phyloP scores from a whole-genome alignment of 2,329 filamentous ascomycete genomes.

The Penicillium carneum region DNA sequence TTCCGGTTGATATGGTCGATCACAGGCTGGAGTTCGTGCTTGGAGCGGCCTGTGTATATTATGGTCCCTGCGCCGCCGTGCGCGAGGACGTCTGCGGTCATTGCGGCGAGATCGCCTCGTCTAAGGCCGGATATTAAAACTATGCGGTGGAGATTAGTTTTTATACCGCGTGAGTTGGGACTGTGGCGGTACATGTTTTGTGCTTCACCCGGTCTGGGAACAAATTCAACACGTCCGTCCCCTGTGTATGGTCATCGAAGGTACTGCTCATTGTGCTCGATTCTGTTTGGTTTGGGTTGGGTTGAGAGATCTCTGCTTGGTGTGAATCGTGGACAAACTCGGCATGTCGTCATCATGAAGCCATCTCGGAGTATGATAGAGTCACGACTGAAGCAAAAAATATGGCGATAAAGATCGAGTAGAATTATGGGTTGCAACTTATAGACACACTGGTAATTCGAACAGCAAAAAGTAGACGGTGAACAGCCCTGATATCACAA shows the following conservation, averaged over 20 bases:
- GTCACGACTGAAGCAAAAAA: background rate
- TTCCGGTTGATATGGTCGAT: conserved; percentile 36
- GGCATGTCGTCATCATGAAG: conserved; percentile 33
- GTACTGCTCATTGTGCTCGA: conserved; percentile 23
- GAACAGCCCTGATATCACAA: background rate
- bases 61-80: conserved; percentile 38
- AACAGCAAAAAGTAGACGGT: background rate
- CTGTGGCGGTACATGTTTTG: conserved; percentile 39
- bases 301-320: background rate
- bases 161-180: too few relatives aligned
- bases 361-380: background rate
- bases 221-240: conserved; percentile 40
- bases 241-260: conserved; percentile 41
- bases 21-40: conserved; percentile 35
- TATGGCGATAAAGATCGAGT: background rate
- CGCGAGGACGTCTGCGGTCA: conserved; percentile 40
- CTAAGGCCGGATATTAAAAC: conserved; percentile 41
- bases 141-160: conserved; percentile 9
- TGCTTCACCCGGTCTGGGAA: conserved; percentile 41
- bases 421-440: background rate
- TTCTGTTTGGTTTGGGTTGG: background rate
- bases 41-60: conserved; percentile 40
- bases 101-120: conserved; percentile 35
- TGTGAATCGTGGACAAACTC: background rate
- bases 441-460: background rate